Conservation (phyloP, 2,329 filamentous ascomycete genomes). For the Dichotomopilus funicola region DNA sequence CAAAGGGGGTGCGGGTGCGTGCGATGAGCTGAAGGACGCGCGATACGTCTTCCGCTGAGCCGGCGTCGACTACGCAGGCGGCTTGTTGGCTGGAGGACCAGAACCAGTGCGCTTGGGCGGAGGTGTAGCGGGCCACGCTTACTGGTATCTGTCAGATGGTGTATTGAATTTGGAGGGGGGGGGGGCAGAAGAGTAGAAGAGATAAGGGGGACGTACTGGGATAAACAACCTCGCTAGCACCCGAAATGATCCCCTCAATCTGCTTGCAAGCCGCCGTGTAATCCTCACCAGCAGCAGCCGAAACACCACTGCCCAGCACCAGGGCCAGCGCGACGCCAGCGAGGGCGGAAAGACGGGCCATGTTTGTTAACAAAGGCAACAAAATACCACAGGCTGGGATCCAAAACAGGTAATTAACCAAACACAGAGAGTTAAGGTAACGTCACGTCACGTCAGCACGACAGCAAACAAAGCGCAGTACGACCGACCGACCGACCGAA, state of each 20-base stretch:
- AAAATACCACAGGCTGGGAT: too few relatives aligned
- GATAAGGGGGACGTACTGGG: slow-evolving; percentile 3
- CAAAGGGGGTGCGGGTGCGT: slow-evolving; percentile 21
- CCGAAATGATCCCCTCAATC: slow-evolving; percentile 5
- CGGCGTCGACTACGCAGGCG: slow-evolving; percentile 26
- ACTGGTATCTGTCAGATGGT: not conserved
- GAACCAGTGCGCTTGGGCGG: slow-evolving; percentile 25
- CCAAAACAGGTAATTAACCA: too few relatives aligned
- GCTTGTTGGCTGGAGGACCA: slow-evolving; percentile 24
- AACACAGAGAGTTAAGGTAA: too few relatives aligned
- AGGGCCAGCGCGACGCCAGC: not conserved
- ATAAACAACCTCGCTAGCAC: slow-evolving; percentile 10
- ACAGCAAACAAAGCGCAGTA: too few relatives aligned
- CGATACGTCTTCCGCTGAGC: slow-evolving; percentile 22
- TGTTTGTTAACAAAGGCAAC: too few relatives aligned
- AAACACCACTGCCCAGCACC: not conserved
- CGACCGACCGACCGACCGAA: too few relatives aligned
- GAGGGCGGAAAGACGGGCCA: not conserved
- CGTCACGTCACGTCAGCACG: too few relatives aligned
- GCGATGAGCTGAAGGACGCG: slow-evolving; percentile 23
- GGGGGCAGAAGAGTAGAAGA: too few relatives aligned
- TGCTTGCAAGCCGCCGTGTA: slow-evolving; percentile 3
- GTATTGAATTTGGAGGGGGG: too few relatives aligned
- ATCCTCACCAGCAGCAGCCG: not conserved
- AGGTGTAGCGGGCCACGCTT: slow-evolving; percentile 3